Percentiles rank a stretch among this genome's conserved stretches.
Evolutionary conservation across 2,329 filamentous ascomycete genomes (phyloP).

Genomic region (Monosporascus sp.): DNA sequence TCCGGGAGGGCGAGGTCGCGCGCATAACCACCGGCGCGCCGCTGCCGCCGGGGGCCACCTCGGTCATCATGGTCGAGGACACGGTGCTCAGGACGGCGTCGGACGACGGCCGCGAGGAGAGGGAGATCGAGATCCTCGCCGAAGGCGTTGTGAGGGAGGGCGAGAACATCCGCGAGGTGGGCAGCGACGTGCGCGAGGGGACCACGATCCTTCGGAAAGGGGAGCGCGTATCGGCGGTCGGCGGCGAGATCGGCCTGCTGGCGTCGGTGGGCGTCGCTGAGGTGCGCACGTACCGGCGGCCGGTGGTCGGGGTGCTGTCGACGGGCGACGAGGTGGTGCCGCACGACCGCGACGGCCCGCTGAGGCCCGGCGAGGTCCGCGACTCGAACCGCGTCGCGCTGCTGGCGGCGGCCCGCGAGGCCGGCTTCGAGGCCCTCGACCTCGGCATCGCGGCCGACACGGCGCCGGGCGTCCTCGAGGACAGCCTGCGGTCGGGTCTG

Average conservation of each 20-base stretch:
- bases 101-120: conserved; percentile 77
- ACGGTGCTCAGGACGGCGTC: conserved; percentile 72
- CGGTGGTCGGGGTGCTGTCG: conserved; percentile 79
- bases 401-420: conserved; percentile 67
- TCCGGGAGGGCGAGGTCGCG: conserved; percentile 72
- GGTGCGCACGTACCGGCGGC: conserved; percentile 68
- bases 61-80: conserved; percentile 96
- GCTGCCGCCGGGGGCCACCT: conserved; percentile 78
- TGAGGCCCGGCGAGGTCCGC: conserved; percentile 78
- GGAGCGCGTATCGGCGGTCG: conserved; percentile 76
- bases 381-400: conserved; percentile 91
- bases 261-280: conserved; percentile 73
- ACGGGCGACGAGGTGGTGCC: conserved; percentile 92
- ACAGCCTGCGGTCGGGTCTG: conserved; percentile 69
- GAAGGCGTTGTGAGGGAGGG: conserved; percentile 62
- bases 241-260: conserved; percentile 86
- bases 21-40: conserved; percentile 94
- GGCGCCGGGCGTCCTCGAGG: conserved; percentile 65
- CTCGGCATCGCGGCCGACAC: conserved; percentile 76
- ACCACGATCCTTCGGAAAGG: conserved; percentile 68
- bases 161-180: conserved; percentile 87
- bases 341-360: conserved; percentile 51
- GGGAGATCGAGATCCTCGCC: conserved; percentile 79
- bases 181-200: conserved; percentile 73
- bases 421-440: conserved; percentile 75